A percentile compares a stretch with the other conserved stretches of the same genome.
Evolutionary conservation across 192 early-diverging fungal genomes (phyloP).

Genomic region (Pilaira anomala): DNA sequence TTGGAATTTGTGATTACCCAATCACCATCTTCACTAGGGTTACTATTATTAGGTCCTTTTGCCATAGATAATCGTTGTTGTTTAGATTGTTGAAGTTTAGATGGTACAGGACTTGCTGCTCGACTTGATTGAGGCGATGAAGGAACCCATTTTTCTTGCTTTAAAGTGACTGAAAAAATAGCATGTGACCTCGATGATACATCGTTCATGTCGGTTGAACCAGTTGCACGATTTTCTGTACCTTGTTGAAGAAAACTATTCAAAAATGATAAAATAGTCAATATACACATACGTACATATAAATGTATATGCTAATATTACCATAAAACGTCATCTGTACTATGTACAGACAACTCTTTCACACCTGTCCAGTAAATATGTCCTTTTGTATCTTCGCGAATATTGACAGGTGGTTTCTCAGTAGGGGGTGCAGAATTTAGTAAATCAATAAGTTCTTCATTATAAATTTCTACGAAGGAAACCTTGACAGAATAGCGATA

Average conservation of each 20-base stretch:
- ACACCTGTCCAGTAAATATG: constrained; percentile 86
- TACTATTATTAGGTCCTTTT: constrained; percentile 4
- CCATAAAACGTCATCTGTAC: constrained; percentile 72
- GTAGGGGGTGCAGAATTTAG: constrained; percentile 60
- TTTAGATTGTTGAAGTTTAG: constrained; percentile 14
- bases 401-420: constrained; percentile 58
- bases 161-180: constrained; percentile 89
- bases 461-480: constrained; percentile 95
- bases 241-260: constrained; percentile 61
- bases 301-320: constrained; percentile 30
- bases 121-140: constrained; percentile 26
- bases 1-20: constrained; percentile 73
- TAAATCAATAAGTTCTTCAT: constrained; percentile 94
- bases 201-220: constrained; percentile 97
- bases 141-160: constrained; percentile 65
- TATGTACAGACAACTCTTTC: constrained; percentile 67
- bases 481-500: constrained; percentile 55
- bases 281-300: background rate
- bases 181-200: constrained; percentile 94
- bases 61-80: constrained; percentile 16
- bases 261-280: background rate
- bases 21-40: constrained; percentile 45
- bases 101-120: constrained; percentile 18
- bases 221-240: constrained; percentile 77
- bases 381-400: constrained; percentile 86